Conservation (phyloP, 805 yeast species). For the Myxozyma neotropica region DNA sequence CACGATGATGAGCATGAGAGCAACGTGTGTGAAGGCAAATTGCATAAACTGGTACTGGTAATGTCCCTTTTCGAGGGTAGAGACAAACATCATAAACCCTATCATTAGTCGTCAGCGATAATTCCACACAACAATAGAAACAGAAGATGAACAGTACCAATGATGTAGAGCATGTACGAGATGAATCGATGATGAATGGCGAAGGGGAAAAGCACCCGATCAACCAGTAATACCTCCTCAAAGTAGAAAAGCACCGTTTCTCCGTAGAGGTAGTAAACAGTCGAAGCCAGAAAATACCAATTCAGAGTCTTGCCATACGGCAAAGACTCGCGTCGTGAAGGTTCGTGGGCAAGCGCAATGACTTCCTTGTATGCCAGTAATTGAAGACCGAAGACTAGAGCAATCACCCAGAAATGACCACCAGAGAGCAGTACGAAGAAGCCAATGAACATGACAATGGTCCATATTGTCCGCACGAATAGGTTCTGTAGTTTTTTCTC, state of each 20-base stretch:
- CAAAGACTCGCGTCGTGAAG: conserved; percentile 76
- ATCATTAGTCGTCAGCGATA: background rate
- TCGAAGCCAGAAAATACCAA: conserved; percentile 66
- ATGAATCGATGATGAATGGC: conserved; percentile 81
- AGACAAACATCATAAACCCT: conserved; percentile 89
- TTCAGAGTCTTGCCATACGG: conserved; percentile 50
- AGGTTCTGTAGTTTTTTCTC: conserved; percentile 81
- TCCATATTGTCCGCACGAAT: conserved; percentile 87
- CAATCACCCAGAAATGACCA: conserved; percentile 82
- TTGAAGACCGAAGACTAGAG: conserved; percentile 71
- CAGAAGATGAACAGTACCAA: conserved; percentile 20
- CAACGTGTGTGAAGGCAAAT: conserved; percentile 92
- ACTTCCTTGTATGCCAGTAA: conserved; percentile 87
- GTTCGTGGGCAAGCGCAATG: conserved; percentile 81
- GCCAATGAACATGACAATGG: conserved; percentile 80
- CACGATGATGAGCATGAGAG: conserved; percentile 80
- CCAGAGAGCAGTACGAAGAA: conserved; percentile 71
- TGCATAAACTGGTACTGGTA: conserved; percentile 92
- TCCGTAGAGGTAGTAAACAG: conserved; percentile 88
- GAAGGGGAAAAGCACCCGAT: conserved; percentile 57
- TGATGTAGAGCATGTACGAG: conserved; percentile 70
- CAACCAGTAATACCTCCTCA: conserved; percentile 54
- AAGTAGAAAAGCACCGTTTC: conserved; percentile 74
- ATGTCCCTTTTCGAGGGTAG: conserved; percentile 83
- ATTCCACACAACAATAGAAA: too few relatives aligned